These are phyloP conservation scores for Geotrichum carabidarum DNA, from an alignment of 1,139 yeast genomes.

Conservation along the genomic window DNA sequence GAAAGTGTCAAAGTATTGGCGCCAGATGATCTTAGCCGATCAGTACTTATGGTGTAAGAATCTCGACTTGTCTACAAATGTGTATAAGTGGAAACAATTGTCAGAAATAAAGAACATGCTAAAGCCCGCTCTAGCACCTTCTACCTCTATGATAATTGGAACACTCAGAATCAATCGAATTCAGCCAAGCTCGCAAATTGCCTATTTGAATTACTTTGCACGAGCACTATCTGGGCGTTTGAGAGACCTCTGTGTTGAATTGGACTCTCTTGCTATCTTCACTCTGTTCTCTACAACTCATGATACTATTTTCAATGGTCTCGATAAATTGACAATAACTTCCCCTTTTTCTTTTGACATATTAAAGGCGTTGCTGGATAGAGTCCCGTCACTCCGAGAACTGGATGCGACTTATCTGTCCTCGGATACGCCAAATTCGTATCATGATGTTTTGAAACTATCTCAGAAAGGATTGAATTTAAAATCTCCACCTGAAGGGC, in stretches of 20 bases:
- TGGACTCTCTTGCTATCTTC: conserved; percentile 12
- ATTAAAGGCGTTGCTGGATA: background rate
- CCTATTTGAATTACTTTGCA: conserved; percentile 9
- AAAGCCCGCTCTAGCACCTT: conserved; percentile 9
- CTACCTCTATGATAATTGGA: conserved; percentile 1
- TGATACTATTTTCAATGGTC: background rate
- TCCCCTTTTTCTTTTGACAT: conserved; percentile 2
- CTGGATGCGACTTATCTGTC: background rate
- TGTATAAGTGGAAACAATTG: conserved; percentile 12
- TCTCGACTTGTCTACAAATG: conserved; percentile 13
- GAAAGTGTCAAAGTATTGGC: conserved; percentile 13
- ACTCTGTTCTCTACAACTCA: conserved; percentile 1
- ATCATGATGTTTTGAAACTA: background rate
- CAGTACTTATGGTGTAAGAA: conserved; percentile 10
- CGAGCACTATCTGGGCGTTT: background rate
- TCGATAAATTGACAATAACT: background rate
- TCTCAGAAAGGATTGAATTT: background rate
- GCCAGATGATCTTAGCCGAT: conserved; percentile 8
- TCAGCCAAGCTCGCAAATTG: background rate
- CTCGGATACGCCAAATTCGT: conserved; percentile 8
- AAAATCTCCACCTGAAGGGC: background rate
- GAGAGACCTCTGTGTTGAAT: background rate
- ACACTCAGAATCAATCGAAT: conserved; percentile 11
- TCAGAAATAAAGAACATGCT: background rate
- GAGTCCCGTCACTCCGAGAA: conserved; percentile 8